Conservation (phyloP, 2,329 filamentous ascomycete genomes). For the Penicillium sp. region DNA sequence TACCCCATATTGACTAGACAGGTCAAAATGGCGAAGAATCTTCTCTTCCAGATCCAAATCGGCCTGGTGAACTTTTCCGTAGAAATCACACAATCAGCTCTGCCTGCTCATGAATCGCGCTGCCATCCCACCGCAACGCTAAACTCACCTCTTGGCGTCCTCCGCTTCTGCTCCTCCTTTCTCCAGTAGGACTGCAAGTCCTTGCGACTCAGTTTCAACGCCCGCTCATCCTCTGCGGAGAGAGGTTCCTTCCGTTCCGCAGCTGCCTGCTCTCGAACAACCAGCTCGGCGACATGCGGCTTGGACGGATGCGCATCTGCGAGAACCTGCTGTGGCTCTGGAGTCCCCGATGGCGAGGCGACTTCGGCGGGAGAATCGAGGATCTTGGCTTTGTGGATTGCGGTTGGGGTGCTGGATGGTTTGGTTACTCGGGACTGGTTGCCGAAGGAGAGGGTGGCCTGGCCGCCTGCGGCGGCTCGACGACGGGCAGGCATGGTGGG, state of each 20-base stretch:
- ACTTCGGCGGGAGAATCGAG: slow-evolving; percentile 42
- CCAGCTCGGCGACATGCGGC: slow-evolving; percentile 41
- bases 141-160: slow-evolving; percentile 59
- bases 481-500: slow-evolving; percentile 50
- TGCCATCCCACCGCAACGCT: background rate
- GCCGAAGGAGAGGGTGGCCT: slow-evolving; percentile 67
- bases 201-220: slow-evolving; percentile 66
- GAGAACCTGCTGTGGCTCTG: slow-evolving; percentile 34
- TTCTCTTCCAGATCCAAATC: slow-evolving; percentile 76
- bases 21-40: slow-evolving; percentile 87
- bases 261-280: slow-evolving; percentile 54
- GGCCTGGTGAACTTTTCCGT: slow-evolving; percentile 69
- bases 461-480: slow-evolving; percentile 45
- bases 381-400: slow-evolving; percentile 39
- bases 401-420: slow-evolving; percentile 44
- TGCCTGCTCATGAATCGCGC: background rate
- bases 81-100: background rate
- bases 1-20: slow-evolving; percentile 89
- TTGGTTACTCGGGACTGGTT: slow-evolving; percentile 63
- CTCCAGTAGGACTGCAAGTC: slow-evolving; percentile 80
- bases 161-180: slow-evolving; percentile 68
- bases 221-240: slow-evolving; percentile 48
- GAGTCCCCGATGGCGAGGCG: slow-evolving; percentile 22
- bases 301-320: slow-evolving; percentile 33
- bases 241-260: slow-evolving; percentile 43